Evolutionary conservation across 495 filamentous ascomycete genomes (phyloP), one percentile per base, ranked within the genome.

Genomic region (Penicillium angulare): DNA sequence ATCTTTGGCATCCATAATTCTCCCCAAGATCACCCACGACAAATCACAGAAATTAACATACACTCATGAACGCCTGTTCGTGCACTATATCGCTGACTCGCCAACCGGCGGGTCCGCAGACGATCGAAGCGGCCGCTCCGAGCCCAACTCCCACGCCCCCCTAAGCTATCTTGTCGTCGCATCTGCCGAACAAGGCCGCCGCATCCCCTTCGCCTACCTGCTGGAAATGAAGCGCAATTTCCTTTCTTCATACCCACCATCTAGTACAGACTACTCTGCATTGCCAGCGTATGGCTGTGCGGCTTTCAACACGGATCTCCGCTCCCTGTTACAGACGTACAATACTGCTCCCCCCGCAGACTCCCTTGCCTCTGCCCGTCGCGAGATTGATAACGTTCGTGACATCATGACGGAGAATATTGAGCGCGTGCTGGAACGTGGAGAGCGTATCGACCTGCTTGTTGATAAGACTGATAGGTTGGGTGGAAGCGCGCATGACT

Each of bases 331-430:
- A 79, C 77, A 88, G 20, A 86, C 89, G 56, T 95, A 86, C 69
- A 92, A 91, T 49, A 90, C 85, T 16, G 88, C 89, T 35, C 76
- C 83, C 53, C 80, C 87, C 57, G 77, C 90, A 34, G 95, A 97
- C 72, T 91, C 93, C 46, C 83, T 98, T 16, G 74, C 79, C 31
- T 91, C 87, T 46, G 92, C 86, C 24, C 86, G 88, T 64, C 75
- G 79, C 22, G 95, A 97, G 74, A 97, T 99, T 58, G 91, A 96
- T 48, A 89, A 87, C 54, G 93, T 96, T 34, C 76, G 87, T 38
- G 90, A 91, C 24, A 96, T 99, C 64, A 99, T 99, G 93, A 96
- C 92, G 46, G 84, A 95, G 75, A 99, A 97, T 70, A 99, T 99
- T 57, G 93, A 99, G 81, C 78, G 91, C 47, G 82, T 99, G 59